Conservation (phyloP, 1,139 yeast species). For the Suhomyces anneliseae region DNA sequence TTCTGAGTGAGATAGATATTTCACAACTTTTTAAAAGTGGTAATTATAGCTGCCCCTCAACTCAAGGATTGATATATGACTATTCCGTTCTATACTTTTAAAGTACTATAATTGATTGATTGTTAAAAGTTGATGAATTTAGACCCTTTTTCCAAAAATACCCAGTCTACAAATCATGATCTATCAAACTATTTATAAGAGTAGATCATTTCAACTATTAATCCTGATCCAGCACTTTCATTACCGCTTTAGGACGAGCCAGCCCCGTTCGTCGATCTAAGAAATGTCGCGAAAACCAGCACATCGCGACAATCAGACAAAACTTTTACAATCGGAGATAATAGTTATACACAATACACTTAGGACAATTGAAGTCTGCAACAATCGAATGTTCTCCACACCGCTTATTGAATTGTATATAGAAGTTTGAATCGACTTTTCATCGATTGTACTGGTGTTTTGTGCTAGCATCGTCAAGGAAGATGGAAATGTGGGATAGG, state of each 20-base stretch:
- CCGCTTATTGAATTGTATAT: too few relatives aligned
- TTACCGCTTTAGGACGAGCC: constrained; percentile 11
- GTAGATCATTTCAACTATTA: constrained; percentile 2
- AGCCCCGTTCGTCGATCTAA: constrained; percentile 11
- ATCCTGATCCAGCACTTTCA: constrained; percentile 13
- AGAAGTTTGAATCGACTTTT: not conserved
- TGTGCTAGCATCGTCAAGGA: not conserved
- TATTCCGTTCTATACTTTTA: too few relatives aligned
- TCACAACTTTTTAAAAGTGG: not conserved
- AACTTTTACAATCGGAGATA: not conserved
- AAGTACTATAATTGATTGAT: not conserved
- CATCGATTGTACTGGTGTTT: not conserved
- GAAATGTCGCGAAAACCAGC: constrained; percentile 8
- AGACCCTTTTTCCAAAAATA: not conserved
- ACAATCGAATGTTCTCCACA: too few relatives aligned
- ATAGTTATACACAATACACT: not conserved
- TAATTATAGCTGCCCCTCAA: not conserved
- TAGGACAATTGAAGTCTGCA: not conserved
- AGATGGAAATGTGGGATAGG: not conserved
- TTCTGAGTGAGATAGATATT: not conserved
- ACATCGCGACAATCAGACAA: constrained; percentile 4
- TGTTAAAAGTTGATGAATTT: not conserved
- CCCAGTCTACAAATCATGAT: constrained; percentile 1
- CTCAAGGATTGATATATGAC: not conserved
- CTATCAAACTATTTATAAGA: constrained; percentile 9